Evolutionary conservation across 1,284 basidiomycete genomes (phyloP).

Genomic region (Hemileia vastatrix): DNA sequence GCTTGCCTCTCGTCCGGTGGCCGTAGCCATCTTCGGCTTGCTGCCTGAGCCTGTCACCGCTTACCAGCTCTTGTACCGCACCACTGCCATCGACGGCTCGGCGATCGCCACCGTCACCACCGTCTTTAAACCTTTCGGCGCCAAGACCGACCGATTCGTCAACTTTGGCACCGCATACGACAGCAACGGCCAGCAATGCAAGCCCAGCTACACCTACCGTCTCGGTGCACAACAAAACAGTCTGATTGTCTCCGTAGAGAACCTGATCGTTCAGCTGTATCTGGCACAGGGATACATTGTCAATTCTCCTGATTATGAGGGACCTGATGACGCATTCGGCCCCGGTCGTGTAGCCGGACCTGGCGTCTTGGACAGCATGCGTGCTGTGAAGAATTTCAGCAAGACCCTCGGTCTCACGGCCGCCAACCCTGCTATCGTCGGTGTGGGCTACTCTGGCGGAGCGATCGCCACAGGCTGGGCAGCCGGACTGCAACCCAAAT

Average conservation of each 20-base stretch:
- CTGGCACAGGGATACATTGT: conserved; percentile 1
- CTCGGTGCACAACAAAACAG: neutral
- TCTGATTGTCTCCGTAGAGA: neutral
- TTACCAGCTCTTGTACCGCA: conserved; percentile 9
- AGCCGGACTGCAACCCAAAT: neutral
- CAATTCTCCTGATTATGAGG: conserved; percentile 4
- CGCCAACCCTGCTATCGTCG: neutral
- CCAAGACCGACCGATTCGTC: neutral
- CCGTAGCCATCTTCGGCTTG: neutral
- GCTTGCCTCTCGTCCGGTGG: neutral
- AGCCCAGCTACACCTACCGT: neutral
- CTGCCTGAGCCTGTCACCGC: conserved; percentile 8
- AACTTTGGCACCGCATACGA: neutral
- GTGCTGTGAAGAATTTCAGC: conserved; percentile 2
- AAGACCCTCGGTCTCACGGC: too few relatives aligned
- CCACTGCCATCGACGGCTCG: neutral
- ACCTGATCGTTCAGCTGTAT: too few relatives aligned
- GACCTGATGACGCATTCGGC: conserved; percentile 2
- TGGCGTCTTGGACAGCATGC: conserved; percentile 1
- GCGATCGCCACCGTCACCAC: conserved; percentile 1
- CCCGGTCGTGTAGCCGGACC: neutral
- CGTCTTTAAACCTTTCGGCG: neutral
- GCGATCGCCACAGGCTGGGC: conserved; percentile 7
- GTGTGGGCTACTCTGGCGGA: conserved; percentile 8
- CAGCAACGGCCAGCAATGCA: too few relatives aligned